phyloP scores from a whole-genome alignment of 257 asterid genomes.

The Solanum pinnatisectum region DNA sequence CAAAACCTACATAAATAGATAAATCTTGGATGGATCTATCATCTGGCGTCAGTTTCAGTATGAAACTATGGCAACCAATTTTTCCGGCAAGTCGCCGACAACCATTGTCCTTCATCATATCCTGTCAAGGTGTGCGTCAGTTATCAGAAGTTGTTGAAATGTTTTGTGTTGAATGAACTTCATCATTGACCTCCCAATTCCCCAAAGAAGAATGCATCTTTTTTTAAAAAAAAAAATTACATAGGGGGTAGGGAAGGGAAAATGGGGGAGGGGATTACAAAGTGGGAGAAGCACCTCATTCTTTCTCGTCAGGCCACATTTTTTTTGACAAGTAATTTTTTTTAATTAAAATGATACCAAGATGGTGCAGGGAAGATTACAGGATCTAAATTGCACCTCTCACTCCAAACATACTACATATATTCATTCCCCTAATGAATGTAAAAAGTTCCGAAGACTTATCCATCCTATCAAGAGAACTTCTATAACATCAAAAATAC shows the following conservation, averaged over 20 bases:
- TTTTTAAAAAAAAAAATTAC: neutral
- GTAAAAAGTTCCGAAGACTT: neutral
- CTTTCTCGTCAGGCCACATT: conserved; percentile 35
- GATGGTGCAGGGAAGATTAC: neutral
- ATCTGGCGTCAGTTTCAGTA: neutral
- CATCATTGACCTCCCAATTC: conserved; percentile 98
- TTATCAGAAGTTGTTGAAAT: conserved; percentile 86
- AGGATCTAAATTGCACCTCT: neutral
- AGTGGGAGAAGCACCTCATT: neutral
- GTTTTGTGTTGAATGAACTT: conserved; percentile 88
- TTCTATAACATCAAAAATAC: neutral
- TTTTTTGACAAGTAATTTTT: neutral
- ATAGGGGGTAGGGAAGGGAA: neutral
- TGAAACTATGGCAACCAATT: neutral
- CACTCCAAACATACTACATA: neutral
- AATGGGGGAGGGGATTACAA: neutral
- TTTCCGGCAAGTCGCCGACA: neutral
- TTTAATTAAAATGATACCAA: neutral
- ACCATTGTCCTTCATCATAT: conserved; percentile 62
- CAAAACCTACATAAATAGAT: neutral
- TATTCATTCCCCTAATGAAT: neutral
- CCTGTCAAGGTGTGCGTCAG: conserved; percentile 91
- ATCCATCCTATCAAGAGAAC: neutral
- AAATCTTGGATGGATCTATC: neutral
- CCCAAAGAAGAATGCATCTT: conserved; percentile 87